A percentile compares a stretch with the other conserved stretches of the same genome.
phyloP scores from a whole-genome alignment of 768 basidiomycete species.

The Rhizopogon sp. region DNA sequence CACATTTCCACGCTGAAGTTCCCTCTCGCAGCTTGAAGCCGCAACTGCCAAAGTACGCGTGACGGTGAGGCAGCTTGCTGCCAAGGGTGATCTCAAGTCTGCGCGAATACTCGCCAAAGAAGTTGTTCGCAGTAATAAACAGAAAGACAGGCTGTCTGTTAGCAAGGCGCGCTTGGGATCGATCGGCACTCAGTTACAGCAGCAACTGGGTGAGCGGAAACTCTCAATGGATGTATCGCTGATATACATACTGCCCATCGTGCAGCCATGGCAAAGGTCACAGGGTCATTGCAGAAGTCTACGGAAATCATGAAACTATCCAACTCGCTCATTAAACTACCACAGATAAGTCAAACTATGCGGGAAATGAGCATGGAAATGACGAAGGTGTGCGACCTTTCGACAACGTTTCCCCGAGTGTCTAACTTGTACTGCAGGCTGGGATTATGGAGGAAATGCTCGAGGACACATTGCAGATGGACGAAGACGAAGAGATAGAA shows the following conservation, averaged over 20 bases:
- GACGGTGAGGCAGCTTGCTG: constrained; percentile 84
- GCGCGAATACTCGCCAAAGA: constrained; percentile 90
- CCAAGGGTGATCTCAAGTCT: constrained; percentile 88
- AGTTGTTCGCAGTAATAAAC: constrained; percentile 92
- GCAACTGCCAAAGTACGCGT: constrained; percentile 75
- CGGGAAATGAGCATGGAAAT: constrained; percentile 99
- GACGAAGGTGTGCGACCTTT: constrained; percentile 71
- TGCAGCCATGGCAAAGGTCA: constrained; percentile 92
- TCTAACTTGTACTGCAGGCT: constrained; percentile 48
- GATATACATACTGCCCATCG: not conserved
- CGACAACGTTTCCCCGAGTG: not conserved
- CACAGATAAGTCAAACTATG: constrained; percentile 91
- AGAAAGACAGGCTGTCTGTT: constrained; percentile 87
- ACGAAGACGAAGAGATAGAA: constrained; percentile 91
- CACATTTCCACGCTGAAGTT: constrained; percentile 10
- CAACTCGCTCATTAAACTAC: constrained; percentile 87
- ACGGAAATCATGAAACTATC: constrained; percentile 99
- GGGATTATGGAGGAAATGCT: constrained; percentile 99
- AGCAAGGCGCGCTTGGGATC: constrained; percentile 91
- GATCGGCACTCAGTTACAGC: constrained; percentile 81
- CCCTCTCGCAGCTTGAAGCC: constrained; percentile 58
- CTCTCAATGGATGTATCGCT: not conserved
- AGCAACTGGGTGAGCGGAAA: constrained; percentile 76
- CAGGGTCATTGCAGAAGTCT: constrained; percentile 95
- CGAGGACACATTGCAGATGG: constrained; percentile 85